Evolutionary conservation across 1,284 basidiomycete species (phyloP).

Genomic region (Phenoliferia sp.): DNA sequence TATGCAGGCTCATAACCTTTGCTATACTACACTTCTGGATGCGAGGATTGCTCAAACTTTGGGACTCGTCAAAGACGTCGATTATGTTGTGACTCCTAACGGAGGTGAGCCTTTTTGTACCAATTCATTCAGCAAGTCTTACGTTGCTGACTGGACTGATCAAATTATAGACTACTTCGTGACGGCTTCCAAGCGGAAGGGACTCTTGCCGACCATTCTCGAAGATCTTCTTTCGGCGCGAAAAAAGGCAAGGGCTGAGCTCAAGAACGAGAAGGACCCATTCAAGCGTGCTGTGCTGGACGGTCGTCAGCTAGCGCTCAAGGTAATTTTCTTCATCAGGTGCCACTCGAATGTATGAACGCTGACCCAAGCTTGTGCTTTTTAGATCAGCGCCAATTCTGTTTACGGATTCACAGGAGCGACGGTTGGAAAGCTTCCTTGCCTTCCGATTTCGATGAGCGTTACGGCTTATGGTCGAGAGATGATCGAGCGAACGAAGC

Average conservation of each 20-base stretch:
- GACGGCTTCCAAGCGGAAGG: slow-evolving; percentile 67
- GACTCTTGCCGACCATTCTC: slow-evolving; percentile 80
- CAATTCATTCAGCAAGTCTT: background rate
- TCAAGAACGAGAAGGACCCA: slow-evolving; percentile 91
- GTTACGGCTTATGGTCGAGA: slow-evolving; percentile 88
- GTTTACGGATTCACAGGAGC: slow-evolving; percentile 97
- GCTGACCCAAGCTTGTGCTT: slow-evolving; percentile 2
- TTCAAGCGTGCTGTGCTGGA: slow-evolving; percentile 92
- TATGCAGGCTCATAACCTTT: slow-evolving; percentile 99
- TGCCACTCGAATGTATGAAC: background rate
- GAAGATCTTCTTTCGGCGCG: slow-evolving; percentile 87
- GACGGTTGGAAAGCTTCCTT: slow-evolving; percentile 89
- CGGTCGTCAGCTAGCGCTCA: slow-evolving; percentile 87
- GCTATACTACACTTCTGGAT: slow-evolving; percentile 87
- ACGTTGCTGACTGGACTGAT: background rate
- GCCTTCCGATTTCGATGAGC: slow-evolving; percentile 87
- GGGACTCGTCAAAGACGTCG: slow-evolving; percentile 70
- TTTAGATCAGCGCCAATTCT: slow-evolving; percentile 89
- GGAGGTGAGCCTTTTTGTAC: slow-evolving; percentile 57
- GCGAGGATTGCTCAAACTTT: slow-evolving; percentile 70
- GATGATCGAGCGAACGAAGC: slow-evolving; percentile 94
- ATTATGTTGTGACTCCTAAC: slow-evolving; percentile 82
- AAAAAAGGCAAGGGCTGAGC: slow-evolving; percentile 85
- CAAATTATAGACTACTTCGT: slow-evolving; percentile 70
- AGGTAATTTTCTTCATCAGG: slow-evolving; percentile 51